Conservation (phyloP, 208 protist species). For the Borovskyia barvae region DNA sequence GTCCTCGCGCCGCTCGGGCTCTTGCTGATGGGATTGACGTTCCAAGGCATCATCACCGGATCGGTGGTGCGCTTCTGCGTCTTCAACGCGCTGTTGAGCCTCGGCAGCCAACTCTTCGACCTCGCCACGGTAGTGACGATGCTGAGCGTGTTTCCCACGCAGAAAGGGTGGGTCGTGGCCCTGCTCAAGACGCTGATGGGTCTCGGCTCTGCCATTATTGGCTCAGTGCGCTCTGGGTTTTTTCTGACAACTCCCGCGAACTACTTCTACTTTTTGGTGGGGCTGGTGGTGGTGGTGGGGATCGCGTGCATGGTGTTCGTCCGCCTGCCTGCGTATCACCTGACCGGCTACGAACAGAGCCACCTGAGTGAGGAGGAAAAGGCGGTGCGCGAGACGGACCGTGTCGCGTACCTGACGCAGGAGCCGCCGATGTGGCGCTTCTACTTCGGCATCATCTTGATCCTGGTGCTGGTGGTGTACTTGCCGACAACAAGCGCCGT, state of each 20-base stretch:
- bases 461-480: slow-evolving; percentile 55
- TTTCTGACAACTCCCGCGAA: slow-evolving; percentile 23
- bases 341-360: slow-evolving; percentile 43
- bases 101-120: slow-evolving; percentile 52
- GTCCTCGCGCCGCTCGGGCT: slow-evolving; percentile 29
- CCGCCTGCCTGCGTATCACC: slow-evolving; percentile 55
- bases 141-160: slow-evolving; percentile 56
- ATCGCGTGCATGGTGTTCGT: slow-evolving; percentile 31
- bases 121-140: slow-evolving; percentile 43
- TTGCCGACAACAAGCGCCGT: slow-evolving; percentile 51
- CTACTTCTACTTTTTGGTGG: slow-evolving; percentile 67
- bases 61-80: slow-evolving; percentile 30
- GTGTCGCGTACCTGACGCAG: slow-evolving; percentile 47
- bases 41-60: slow-evolving; percentile 38
- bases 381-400: slow-evolving; percentile 5
- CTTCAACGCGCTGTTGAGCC: slow-evolving; percentile 39
- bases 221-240: slow-evolving; percentile 50
- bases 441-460: slow-evolving; percentile 37
- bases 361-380: slow-evolving; percentile 27
- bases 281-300: slow-evolving; percentile 20
- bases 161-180: slow-evolving; percentile 45
- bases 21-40: slow-evolving; percentile 46
- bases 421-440: slow-evolving; percentile 56
- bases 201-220: slow-evolving; percentile 60
- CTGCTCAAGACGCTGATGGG: slow-evolving; percentile 72